Evolutionary conservation across 495 filamentous ascomycete genomes (phyloP), one percentile per base, ranked within the genome.

Genomic region (Xylaria intraflava): DNA sequence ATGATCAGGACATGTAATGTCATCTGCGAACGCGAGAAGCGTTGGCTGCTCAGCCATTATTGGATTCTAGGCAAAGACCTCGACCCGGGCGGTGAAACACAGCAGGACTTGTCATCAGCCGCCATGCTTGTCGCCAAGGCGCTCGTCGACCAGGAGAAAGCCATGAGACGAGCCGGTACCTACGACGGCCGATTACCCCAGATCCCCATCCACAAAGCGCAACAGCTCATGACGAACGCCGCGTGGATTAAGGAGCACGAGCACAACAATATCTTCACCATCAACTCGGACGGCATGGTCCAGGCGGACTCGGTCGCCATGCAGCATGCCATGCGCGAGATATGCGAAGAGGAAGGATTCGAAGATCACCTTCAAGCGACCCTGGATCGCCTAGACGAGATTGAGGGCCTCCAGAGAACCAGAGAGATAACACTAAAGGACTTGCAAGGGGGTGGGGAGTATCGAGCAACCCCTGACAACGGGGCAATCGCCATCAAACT

Each of bases 81-180:
- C 87, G 91, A 96, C 62, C 92, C 96, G 72, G 91, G 96, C 69
- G 91, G 95, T 36, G 95, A 96, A 90, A 88, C 95, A 65, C 86
- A 96, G 72, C 92, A 96, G 61, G 96, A 96, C 65, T 90, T 85
- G 69, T 86, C 91, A 75, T 87, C 89, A 12, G 88, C 90, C 7
- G 91, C 91, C 17, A 91, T 96, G 81, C 86, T 96, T 14, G 77
- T 96, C 1, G 91, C 93, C 44, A 87, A 86, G 57, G 86, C 88
- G 8, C 80, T 96, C 23, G 89, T 95, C n/a, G 83, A 92, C 31
- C 76, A 77, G 53, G 86, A 89, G 62, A 68, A 79, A 23, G 74
- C 81, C 14, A 85, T 83, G 62, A 76, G 77, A n/a, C 68, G 60
- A 16, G 79, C 61, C 6, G 85, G 87, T 60, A 74, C 87, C 52